Percentiles rank a stretch among this genome's conserved stretches.
phyloP scores from a whole-genome alignment of 768 basidiomycete species.

The Stropharia rugosoannulata region DNA sequence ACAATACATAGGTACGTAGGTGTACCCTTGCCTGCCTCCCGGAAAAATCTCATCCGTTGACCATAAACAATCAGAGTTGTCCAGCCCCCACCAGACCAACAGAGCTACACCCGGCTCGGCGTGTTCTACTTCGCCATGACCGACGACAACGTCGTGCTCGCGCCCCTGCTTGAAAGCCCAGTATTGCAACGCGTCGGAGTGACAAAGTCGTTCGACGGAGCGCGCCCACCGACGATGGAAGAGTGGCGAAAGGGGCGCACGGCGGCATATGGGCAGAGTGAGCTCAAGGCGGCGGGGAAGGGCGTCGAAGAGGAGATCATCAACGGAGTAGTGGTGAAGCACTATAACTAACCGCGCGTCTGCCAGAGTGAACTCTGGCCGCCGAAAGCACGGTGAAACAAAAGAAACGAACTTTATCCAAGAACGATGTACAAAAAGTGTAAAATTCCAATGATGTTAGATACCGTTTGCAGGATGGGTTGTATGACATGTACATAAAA shows the following conservation, averaged over 20 bases:
- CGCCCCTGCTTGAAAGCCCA: constrained; percentile 45
- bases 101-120: constrained; percentile 46
- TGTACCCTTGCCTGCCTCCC: background rate
- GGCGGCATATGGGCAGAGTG: constrained; percentile 47
- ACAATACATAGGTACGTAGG: constrained; percentile 48
- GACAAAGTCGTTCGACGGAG: constrained; percentile 32
- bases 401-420: too few relatives aligned
- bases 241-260: constrained; percentile 53
- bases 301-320: constrained; percentile 56
- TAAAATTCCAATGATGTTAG: too few relatives aligned
- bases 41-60: background rate
- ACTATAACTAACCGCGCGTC: constrained; percentile 47
- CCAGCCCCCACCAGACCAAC: constrained; percentile 58
- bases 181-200: constrained; percentile 47
- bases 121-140: constrained; percentile 57
- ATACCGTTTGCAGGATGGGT: too few relatives aligned
- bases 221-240: constrained; percentile 48
- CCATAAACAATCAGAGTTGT: constrained; percentile 40
- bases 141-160: constrained; percentile 47
- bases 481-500: too few relatives aligned
- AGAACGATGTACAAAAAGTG: too few relatives aligned
- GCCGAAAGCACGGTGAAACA: too few relatives aligned
- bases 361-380: too few relatives aligned
- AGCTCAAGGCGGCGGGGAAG: constrained; percentile 37
- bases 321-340: constrained; percentile 53